Evolutionary conservation across 768 basidiomycete genomes (phyloP).

Genomic region (Kondoa malvinella): DNA sequence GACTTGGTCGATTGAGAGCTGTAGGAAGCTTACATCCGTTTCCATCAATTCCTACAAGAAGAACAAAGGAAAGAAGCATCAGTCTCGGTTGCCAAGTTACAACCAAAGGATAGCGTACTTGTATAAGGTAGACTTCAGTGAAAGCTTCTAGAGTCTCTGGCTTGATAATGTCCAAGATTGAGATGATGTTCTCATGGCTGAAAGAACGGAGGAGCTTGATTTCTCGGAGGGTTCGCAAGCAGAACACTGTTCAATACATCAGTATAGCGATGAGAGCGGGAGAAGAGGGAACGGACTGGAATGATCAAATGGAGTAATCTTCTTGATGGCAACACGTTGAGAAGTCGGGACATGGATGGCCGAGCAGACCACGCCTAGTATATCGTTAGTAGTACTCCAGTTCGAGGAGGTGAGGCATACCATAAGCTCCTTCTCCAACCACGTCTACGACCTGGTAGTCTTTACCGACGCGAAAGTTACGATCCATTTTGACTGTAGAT

Average conservation of each 20-base stretch:
- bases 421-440: conserved; percentile 34
- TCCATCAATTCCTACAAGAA: conserved; percentile 27
- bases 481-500: conserved; percentile 20
- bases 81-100: not conserved
- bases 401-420: conserved; percentile 54
- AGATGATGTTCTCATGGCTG: conserved; percentile 52
- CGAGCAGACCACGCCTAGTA: conserved; percentile 35
- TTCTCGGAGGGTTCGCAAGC: conserved; percentile 68
- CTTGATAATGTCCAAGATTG: conserved; percentile 74
- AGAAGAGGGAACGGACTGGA: conserved; percentile 35
- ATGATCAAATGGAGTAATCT: conserved; percentile 87
- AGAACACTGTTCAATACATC: conserved; percentile 45
- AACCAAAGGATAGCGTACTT: conserved; percentile 13
- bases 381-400: not conserved
- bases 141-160: conserved; percentile 63
- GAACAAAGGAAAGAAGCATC: not conserved
- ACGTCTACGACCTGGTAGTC: conserved; percentile 31
- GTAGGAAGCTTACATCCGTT: conserved; percentile 18
- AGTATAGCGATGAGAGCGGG: not conserved
- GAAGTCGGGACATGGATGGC: conserved; percentile 71
- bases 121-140: conserved; percentile 61
- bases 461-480: conserved; percentile 27
- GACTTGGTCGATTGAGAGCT: conserved; percentile 38
- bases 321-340: conserved; percentile 91
- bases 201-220: conserved; percentile 50